Evolutionary conservation across 2,329 filamentous ascomycete species (phyloP).

Genomic region (Alternaria dauci): DNA sequence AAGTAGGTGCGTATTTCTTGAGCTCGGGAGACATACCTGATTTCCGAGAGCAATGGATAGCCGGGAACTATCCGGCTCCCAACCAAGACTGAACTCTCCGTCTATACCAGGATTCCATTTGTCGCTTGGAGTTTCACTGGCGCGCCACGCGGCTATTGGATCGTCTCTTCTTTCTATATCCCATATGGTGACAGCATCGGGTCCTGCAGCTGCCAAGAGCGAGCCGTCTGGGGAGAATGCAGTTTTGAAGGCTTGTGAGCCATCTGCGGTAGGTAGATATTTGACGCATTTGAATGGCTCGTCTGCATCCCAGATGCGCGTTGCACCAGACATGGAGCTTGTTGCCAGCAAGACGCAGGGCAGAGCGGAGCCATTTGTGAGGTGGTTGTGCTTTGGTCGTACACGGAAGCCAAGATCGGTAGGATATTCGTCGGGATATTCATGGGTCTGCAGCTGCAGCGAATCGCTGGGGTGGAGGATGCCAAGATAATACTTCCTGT

Average conservation of each 20-base stretch:
- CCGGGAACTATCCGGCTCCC: constrained; percentile 51
- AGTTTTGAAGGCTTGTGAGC: constrained; percentile 51
- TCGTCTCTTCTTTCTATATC: constrained; percentile 45
- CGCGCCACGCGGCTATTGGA: constrained; percentile 48
- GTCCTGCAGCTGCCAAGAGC: constrained; percentile 55
- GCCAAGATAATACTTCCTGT: constrained; percentile 41
- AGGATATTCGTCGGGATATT: constrained; percentile 47
- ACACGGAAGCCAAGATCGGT: constrained; percentile 55
- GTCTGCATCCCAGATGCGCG: constrained; percentile 53
- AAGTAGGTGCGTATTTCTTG: constrained; percentile 7
- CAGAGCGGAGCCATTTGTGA: constrained; percentile 30
- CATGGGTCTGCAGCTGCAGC: constrained; percentile 42
- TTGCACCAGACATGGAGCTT: constrained; percentile 52
- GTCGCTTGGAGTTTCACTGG: constrained; percentile 34
- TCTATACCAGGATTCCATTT: constrained; percentile 46
- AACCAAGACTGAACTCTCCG: constrained; percentile 49
- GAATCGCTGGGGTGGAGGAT: constrained; percentile 47
- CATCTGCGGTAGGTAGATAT: constrained; percentile 40
- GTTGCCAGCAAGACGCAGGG: constrained; percentile 50
- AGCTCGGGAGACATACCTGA: constrained; percentile 37
- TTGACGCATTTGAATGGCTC: constrained; percentile 46
- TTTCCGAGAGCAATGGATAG: constrained; percentile 50
- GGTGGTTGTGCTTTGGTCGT: constrained; percentile 20
- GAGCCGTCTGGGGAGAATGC: constrained; percentile 56
- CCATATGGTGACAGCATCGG: constrained; percentile 58